Base-by-base conservation (phyloP, 2,329 filamentous ascomycete species). In the Colletotrichum euphorbiae region DNA sequence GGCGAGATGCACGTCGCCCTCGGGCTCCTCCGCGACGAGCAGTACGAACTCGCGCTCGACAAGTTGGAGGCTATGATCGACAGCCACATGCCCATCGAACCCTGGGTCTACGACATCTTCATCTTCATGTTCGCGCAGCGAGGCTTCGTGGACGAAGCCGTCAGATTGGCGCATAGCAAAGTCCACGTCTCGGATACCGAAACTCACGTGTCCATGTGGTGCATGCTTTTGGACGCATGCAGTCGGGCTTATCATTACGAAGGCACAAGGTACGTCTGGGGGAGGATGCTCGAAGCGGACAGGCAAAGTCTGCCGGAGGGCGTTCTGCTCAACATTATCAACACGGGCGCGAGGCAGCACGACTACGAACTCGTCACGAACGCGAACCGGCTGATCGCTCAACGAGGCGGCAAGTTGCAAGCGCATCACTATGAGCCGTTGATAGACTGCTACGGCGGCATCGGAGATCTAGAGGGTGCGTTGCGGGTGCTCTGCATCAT, bases 51-150 rank as follows among this genome's bases (percentile, higher is more conserved):
- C 70, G 94, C 93, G 1, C 81, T 97, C 66, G 84, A 87, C 58
- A 88, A 88, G 71, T 78, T 97, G 46, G 90, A 93, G 42, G 80
- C 86, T 21, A 88, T 97, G 85, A 81, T 88, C 46, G 80, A 83
- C 58, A 83, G 87, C 55, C 81, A 83, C 3, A 81, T 87, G 1
- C 74, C 73, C 2, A 80, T 94, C 4, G 85, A 91, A 33, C 75
- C 82, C 0, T 98, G 94, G 94, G 83, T 97, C 7, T 90, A 91
- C 74, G 91, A 94, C 73, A 86, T 95, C 68, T 89, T 94, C 60
- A 85, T 94, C 62, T 92, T 92, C 75, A 87, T 87, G 19, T 86
- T 98, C 46, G 89, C 89, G 50, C 89, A 92, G 67, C 83, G 87
- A 46, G 87, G 88, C 6, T 94, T 96, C 76, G 82, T 94, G 38